Percentiles rank a stretch among this genome's conserved stretches.
Conservation (phyloP, 805 yeast genomes). For the Pichia nakasei region DNA sequence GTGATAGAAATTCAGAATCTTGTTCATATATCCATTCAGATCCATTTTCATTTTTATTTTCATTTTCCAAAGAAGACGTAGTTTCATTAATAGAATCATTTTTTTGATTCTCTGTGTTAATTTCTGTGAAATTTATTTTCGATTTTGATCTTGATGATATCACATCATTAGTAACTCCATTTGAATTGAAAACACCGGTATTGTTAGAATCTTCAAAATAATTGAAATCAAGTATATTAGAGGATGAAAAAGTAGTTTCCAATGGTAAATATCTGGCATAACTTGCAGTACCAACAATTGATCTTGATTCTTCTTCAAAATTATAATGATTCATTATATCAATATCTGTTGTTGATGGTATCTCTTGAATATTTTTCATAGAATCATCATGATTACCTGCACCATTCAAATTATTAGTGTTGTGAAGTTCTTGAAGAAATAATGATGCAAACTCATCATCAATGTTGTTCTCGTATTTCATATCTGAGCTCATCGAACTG, state of each 20-base stretch:
- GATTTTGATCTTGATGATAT: too few relatives aligned
- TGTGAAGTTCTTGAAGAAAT: conserved; percentile 10
- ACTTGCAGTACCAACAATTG: conserved; percentile 1
- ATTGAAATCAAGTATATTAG: conserved; percentile 4
- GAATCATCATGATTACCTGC: too few relatives aligned
- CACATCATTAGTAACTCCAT: neutral
- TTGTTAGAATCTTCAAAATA: neutral
- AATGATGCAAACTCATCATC: conserved; percentile 14
- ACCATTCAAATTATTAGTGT: neutral
- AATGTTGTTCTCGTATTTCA: conserved; percentile 1
- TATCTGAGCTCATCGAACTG: neutral
- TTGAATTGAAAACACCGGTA: neutral
- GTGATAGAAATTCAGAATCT: too few relatives aligned
- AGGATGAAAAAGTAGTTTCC: conserved; percentile 4
- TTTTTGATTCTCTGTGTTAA: too few relatives aligned
- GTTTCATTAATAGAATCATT: too few relatives aligned
- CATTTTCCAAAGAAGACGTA: too few relatives aligned
- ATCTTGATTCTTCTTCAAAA: too few relatives aligned
- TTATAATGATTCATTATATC: neutral
- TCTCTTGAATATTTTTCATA: too few relatives aligned
- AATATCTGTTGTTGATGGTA: too few relatives aligned
- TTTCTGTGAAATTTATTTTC: too few relatives aligned
- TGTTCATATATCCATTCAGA: too few relatives aligned
- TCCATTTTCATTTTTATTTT: too few relatives aligned
- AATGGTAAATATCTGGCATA: conserved; percentile 8